Evolutionary conservation across 1,284 basidiomycete species (phyloP).

Genomic region (Apiotrichum laibachii): DNA sequence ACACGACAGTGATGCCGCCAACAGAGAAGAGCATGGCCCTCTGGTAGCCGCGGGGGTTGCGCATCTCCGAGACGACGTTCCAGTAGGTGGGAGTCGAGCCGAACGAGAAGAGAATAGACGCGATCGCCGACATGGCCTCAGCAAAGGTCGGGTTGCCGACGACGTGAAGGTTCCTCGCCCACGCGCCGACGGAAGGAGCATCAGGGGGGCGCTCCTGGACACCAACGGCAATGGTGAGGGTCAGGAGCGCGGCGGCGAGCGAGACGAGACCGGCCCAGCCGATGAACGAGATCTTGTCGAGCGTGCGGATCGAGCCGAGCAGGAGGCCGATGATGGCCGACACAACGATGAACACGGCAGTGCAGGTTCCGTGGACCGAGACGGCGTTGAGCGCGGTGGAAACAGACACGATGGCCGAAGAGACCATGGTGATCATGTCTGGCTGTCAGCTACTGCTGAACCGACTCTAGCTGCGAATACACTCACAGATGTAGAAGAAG

Average conservation of each 20-base stretch:
- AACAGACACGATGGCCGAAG: constrained; percentile 29
- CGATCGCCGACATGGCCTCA: constrained; percentile 26
- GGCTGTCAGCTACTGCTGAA: background rate
- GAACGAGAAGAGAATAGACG: constrained; percentile 17
- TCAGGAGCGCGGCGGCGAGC: constrained; percentile 31
- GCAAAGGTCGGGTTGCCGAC: constrained; percentile 31
- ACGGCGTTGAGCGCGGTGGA: constrained; percentile 40
- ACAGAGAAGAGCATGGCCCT: constrained; percentile 22
- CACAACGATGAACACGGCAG: constrained; percentile 37
- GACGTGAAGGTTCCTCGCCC: constrained; percentile 30
- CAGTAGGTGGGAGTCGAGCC: constrained; percentile 20
- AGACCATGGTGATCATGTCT: constrained; percentile 29
- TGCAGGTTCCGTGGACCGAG: constrained; percentile 38
- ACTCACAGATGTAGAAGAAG: constrained; percentile 16
- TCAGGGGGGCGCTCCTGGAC: constrained; percentile 42
- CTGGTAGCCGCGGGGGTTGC: constrained; percentile 26
- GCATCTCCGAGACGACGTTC: constrained; percentile 29
- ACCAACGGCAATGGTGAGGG: constrained; percentile 43
- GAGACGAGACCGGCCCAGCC: constrained; percentile 41
- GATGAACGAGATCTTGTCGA: constrained; percentile 38
- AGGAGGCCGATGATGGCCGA: constrained; percentile 31
- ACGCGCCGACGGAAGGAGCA: constrained; percentile 36
- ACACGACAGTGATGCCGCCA: constrained; percentile 20
- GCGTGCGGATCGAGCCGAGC: constrained; percentile 36
- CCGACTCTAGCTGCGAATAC: too few species aligned